Evolutionary conservation across 2,329 filamentous ascomycete genomes (phyloP).

Genomic region (Colletotrichum higginsianum): DNA sequence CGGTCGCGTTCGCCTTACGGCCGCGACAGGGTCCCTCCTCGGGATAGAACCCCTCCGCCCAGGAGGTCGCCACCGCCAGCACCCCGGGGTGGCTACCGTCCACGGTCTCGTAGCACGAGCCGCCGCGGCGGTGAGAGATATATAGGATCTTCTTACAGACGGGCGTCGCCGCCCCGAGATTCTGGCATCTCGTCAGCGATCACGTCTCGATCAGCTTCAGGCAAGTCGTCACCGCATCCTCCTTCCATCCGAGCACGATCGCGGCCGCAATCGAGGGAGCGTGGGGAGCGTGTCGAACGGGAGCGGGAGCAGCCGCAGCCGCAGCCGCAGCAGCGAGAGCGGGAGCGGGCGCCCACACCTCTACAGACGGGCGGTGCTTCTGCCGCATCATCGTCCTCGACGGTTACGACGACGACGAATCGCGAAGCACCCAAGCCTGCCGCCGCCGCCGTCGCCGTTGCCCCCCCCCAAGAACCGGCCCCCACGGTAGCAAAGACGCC

Average conservation of each 20-base stretch:
- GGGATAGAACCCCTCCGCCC: conserved; percentile 53
- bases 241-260: conserved; percentile 63
- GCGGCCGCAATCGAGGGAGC: conserved; percentile 60
- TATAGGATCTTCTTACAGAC: conserved; percentile 56
- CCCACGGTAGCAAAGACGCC: conserved; percentile 59
- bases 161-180: conserved; percentile 64
- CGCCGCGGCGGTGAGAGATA: conserved; percentile 62
- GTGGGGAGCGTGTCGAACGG: conserved; percentile 49
- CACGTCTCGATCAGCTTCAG: conserved; percentile 65
- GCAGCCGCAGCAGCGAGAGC: conserved; percentile 34
- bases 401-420: conserved; percentile 40
- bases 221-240: conserved; percentile 68
- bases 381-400: conserved; percentile 38
- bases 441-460: conserved; percentile 32
- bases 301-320: conserved; percentile 34
- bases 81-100: conserved; percentile 63
- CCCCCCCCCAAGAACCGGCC: conserved; percentile 49
- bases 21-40: conserved; percentile 60
- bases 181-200: conserved; percentile 66
- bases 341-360: conserved; percentile 39
- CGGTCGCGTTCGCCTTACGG: conserved; percentile 69
- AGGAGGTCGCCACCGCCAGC: conserved; percentile 57
- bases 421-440: conserved; percentile 47
- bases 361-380: conserved; percentile 40
- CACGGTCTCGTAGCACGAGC: conserved; percentile 66